phyloP scores from a whole-genome alignment of 2,329 filamentous ascomycete genomes.

The Diaporthe citri region DNA sequence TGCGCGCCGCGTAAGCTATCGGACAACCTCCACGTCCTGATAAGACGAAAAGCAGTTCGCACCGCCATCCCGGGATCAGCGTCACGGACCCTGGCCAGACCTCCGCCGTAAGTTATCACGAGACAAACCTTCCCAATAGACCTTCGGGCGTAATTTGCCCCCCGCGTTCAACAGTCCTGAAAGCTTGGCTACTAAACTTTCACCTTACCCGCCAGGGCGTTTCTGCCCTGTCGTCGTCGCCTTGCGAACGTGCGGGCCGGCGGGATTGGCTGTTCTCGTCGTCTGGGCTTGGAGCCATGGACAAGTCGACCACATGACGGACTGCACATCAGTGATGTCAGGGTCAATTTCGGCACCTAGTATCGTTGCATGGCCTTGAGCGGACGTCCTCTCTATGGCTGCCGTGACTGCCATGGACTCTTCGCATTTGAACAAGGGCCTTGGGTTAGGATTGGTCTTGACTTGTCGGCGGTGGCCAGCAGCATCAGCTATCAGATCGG shows the following conservation, averaged over 20 bases:
- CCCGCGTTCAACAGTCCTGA: not conserved
- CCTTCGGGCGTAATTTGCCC: slow-evolving; percentile 30
- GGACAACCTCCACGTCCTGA: not conserved
- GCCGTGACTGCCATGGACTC: slow-evolving; percentile 42
- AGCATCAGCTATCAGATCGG: slow-evolving; percentile 35
- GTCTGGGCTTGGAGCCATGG: slow-evolving; percentile 15
- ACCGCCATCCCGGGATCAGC: slow-evolving; percentile 5
- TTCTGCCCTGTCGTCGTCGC: slow-evolving; percentile 19
- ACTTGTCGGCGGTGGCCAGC: slow-evolving; percentile 40
- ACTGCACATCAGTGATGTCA: slow-evolving; percentile 16
- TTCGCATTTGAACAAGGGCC: slow-evolving; percentile 32
- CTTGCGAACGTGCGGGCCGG: slow-evolving; percentile 16
- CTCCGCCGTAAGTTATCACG: slow-evolving; percentile 30
- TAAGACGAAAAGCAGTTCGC: slow-evolving; percentile 16
- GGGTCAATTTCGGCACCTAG: slow-evolving; percentile 58
- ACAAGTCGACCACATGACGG: not conserved
- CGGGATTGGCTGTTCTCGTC: slow-evolving; percentile 10
- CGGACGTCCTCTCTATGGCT: slow-evolving; percentile 50
- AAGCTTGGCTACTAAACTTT: slow-evolving; percentile 28
- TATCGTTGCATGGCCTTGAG: slow-evolving; percentile 57
- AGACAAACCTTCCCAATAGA: slow-evolving; percentile 20
- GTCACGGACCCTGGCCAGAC: slow-evolving; percentile 39
- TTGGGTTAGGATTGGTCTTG: slow-evolving; percentile 33
- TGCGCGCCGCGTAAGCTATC: slow-evolving; percentile 12
- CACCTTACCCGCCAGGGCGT: slow-evolving; percentile 34